Evolutionary conservation across 2,329 filamentous ascomycete species (phyloP).

Genomic region (Neonectria faginata): DNA sequence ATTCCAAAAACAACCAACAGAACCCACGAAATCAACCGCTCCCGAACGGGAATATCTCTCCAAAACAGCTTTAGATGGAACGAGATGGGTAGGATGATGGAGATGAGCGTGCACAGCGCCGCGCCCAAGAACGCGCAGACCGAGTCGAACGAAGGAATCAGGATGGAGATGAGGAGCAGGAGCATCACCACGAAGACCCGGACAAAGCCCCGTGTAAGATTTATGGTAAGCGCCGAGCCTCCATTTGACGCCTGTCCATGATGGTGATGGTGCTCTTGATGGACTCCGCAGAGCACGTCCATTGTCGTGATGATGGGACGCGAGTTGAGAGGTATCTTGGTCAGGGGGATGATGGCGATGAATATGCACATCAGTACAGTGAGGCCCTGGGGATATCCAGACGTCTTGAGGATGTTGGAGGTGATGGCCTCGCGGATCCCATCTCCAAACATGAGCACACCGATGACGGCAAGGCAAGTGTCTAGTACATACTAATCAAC

Average conservation of each 20-base stretch:
- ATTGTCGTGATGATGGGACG: conserved; percentile 88
- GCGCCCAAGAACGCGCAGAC: conserved; percentile 94
- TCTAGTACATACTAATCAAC: conserved; percentile 77
- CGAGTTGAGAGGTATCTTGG: conserved; percentile 92
- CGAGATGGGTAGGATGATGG: conserved; percentile 85
- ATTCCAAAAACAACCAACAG: conserved; percentile 77
- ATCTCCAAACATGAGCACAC: conserved; percentile 95
- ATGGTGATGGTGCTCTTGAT: conserved; percentile 56
- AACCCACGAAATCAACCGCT: conserved; percentile 75
- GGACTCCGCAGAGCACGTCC: conserved; percentile 83
- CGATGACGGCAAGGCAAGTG: conserved; percentile 82
- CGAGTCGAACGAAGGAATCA: conserved; percentile 82
- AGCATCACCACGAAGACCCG: conserved; percentile 75
- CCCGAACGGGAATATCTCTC: conserved; percentile 71
- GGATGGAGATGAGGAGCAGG: conserved; percentile 78
- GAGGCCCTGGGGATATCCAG: conserved; percentile 78
- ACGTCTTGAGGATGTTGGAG: conserved; percentile 82
- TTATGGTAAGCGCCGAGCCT: conserved; percentile 57
- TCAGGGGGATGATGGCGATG: conserved; percentile 92
- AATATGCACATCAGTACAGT: conserved; percentile 86
- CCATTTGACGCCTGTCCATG: conserved; percentile 49
- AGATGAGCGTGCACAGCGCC: conserved; percentile 92
- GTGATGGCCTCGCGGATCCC: conserved; percentile 90
- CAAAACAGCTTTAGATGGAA: conserved; percentile 94
- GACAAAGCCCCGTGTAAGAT: conserved; percentile 67